Percentiles rank a stretch among this genome's conserved stretches.
These are phyloP conservation scores for Aureobasidium pullulans DNA, from an alignment of 2,329 filamentous ascomycete species.

Conservation along the genomic window DNA sequence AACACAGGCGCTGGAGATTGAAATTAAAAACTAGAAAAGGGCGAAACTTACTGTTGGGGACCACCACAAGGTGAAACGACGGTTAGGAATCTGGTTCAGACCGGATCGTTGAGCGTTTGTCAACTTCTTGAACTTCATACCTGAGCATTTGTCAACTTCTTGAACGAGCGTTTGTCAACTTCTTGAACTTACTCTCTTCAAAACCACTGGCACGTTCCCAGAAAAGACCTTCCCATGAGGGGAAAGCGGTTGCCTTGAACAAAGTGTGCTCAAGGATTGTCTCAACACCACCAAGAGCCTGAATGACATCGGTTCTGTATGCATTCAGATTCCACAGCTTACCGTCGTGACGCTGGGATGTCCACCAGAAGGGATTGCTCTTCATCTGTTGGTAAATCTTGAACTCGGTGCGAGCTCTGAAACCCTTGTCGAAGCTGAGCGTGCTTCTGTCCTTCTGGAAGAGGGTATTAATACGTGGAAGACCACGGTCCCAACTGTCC, in stretches of 20 bases:
- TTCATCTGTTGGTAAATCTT: constrained; percentile 99
- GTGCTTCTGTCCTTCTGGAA: constrained; percentile 99
- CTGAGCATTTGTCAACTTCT: constrained; percentile 98
- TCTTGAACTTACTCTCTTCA: constrained; percentile 74
- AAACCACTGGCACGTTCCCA: constrained; percentile 47
- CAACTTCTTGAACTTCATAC: constrained; percentile 99
- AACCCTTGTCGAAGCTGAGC: constrained; percentile 96
- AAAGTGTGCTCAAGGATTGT: constrained; percentile 89
- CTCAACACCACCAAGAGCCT: constrained; percentile 91
- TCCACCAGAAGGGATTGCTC: constrained; percentile 99
- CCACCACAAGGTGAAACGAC: constrained; percentile 98
- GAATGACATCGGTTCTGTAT: constrained; percentile 94
- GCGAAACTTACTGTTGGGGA: constrained; percentile 39
- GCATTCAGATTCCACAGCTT: constrained; percentile 97
- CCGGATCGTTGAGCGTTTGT: constrained; percentile 95
- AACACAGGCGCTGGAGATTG: background rate
- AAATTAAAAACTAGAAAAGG: background rate
- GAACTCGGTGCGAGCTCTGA: constrained; percentile 90
- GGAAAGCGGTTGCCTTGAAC: constrained; percentile 95
- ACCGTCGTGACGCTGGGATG: constrained; percentile 90
- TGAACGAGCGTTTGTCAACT: constrained; percentile 96
- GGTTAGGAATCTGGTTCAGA: constrained; percentile 97
- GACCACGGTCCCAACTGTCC: constrained; percentile 95
- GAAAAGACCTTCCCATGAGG: constrained; percentile 93
- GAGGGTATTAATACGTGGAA: constrained; percentile 95